Percentiles rank a stretch among this genome's conserved stretches.
Conservation (phyloP, 2,329 filamentous ascomycete species). For the Aureobasidium sp. region DNA sequence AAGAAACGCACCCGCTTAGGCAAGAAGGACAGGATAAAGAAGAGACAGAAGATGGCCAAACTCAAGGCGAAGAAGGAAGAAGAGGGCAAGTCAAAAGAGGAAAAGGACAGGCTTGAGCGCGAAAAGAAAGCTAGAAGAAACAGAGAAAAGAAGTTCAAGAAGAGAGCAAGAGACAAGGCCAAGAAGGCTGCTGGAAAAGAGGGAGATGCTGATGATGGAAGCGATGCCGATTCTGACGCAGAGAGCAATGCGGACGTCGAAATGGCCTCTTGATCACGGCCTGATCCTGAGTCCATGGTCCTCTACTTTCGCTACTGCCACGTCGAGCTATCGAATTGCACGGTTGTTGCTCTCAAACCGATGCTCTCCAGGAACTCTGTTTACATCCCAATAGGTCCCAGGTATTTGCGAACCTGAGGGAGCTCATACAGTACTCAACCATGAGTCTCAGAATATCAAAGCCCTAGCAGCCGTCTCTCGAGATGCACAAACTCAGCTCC, state of each 20-base stretch:
- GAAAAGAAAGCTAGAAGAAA: conserved; percentile 38
- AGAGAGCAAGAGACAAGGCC: conserved; percentile 36
- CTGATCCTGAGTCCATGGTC: neutral
- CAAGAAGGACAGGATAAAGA: conserved; percentile 36
- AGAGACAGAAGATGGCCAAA: conserved; percentile 27
- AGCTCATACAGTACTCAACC: neutral
- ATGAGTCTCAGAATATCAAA: neutral
- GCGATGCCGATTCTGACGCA: neutral
- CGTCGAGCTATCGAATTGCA: neutral
- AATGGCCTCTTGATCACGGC: neutral
- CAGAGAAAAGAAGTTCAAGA: conserved; percentile 41
- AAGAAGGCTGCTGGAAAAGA: conserved; percentile 32
- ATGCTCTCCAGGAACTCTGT: neutral
- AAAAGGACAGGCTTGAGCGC: conserved; percentile 32
- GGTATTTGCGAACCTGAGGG: neutral
- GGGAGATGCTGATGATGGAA: neutral
- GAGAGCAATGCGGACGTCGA: conserved; percentile 14
- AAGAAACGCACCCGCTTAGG: conserved; percentile 33
- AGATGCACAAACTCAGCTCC: neutral
- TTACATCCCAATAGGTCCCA: too few relatives aligned
- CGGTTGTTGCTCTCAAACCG: neutral
- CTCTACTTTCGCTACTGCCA: neutral
- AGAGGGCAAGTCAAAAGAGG: conserved; percentile 29
- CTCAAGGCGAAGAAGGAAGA: conserved; percentile 28
- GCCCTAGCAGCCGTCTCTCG: neutral